Evolutionary conservation across 1,139 yeast species (phyloP), one percentile per base, ranked within the genome.

Genomic region (Sugiyamaella castrensis): DNA sequence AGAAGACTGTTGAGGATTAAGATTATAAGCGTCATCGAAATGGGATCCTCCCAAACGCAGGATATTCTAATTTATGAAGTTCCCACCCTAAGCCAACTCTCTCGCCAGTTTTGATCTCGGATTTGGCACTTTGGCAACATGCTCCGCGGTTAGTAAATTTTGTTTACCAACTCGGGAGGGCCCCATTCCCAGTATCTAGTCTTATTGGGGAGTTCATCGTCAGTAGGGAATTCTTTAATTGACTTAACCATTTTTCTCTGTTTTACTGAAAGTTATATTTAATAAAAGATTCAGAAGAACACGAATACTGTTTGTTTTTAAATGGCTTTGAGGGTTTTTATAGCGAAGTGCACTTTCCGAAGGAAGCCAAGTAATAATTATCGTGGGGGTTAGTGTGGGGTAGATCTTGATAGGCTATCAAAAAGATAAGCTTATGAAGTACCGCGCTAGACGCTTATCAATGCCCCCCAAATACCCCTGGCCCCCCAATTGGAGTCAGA

Each of bases 1-100:
- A 7, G 68, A 60, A 10, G 66, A 57, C 11, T 56, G 53, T 45
- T 66, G 70, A 5, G 70, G 65, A 51, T 66, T 66, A 47, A 65
- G 50, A 31, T 39, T 47, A 27, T 58, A 53, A 35, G 56, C 59
- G 43, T 66, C 70, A 51, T 66, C 70, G 39, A 34, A 48, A 53
- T 31, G 36, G 36, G 29, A 36, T 37, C 28, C 61, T 43, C 11
- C 46, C 47, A 47, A 57, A 57, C 16, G 52, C 47, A 8, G 61
- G 57, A 27, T 40, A 45, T 37, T 57, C 57, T 15, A 54, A 48
- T 37, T 57, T 55, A 31, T 56, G 52, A 34, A 58, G 37, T n/a
- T 48, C 51, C 59, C 55, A 55, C 1, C 55, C 59, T 1, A 58
- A 51, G 2, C 60, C 59, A 1, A 56, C 57, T 32, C 61, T 29